Evolutionary conservation across 208 protist species (phyloP).

Genomic region (Acanthamoeba triangularis): DNA sequence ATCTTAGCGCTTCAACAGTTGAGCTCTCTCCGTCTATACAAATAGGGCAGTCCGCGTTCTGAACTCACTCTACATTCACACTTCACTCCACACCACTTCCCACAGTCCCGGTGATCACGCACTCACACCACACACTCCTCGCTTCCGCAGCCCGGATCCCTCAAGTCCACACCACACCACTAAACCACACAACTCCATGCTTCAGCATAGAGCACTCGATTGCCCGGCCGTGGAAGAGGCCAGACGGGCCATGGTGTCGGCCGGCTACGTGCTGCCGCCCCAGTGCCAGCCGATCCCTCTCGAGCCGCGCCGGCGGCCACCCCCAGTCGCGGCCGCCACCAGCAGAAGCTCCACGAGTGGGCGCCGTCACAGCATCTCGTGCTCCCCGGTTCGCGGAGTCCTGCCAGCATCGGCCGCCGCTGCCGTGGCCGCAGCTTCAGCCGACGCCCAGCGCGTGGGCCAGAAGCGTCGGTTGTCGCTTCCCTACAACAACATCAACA

Average conservation of each 20-base stretch:
- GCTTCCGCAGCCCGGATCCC: neutral
- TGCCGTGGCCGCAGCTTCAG: neutral
- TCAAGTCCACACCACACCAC: neutral
- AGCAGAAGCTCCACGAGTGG: neutral
- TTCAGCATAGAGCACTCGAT: neutral
- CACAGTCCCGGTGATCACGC: neutral
- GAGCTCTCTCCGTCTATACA: neutral
- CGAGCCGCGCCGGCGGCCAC: neutral
- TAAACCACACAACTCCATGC: neutral
- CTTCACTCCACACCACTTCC: too few relatives aligned
- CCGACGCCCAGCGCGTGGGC: neutral
- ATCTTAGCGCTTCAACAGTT: neutral
- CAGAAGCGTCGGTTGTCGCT: neutral
- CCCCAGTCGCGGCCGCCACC: neutral
- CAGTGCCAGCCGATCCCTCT: slow-evolving; percentile 1
- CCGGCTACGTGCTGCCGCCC: slow-evolving; percentile 27
- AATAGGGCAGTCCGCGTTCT: neutral
- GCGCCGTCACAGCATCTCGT: slow-evolving; percentile 7
- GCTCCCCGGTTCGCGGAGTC: slow-evolving; percentile 5
- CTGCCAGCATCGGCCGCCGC: neutral
- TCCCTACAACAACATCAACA: neutral
- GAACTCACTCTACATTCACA: neutral
- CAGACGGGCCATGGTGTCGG: slow-evolving; percentile 16
- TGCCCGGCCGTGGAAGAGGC: slow-evolving; percentile 1
- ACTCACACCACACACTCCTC: neutral